A percentile compares a stretch with the other conserved stretches of the same genome.
Conservation (phyloP, 768 basidiomycete genomes). For the Neoboletus brunneissimus region DNA sequence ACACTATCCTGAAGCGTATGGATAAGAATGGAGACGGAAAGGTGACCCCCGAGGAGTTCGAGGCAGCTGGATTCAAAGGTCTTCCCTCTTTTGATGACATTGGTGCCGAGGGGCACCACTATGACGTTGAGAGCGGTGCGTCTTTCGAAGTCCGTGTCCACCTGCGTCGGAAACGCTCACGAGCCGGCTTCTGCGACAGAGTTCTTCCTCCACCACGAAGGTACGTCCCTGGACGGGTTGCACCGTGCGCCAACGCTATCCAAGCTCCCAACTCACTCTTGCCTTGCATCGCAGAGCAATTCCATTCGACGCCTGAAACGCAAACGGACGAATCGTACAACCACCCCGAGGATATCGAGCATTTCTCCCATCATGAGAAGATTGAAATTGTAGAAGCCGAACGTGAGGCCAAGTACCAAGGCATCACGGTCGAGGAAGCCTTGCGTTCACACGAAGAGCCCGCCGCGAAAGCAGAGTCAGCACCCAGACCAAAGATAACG, state of each 20-base stretch:
- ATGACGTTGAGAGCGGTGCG: conserved; percentile 86
- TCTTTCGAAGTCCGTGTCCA: background rate
- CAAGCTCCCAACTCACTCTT: background rate
- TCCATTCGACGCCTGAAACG: conserved; percentile 94
- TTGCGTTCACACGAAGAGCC: conserved; percentile 50
- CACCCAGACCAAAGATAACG: conserved; percentile 49
- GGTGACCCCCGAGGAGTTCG: conserved; percentile 68
- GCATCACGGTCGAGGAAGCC: conserved; percentile 73
- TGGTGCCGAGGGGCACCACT: conserved; percentile 91
- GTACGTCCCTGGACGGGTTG: conserved; percentile 36
- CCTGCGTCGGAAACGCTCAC: conserved; percentile 1
- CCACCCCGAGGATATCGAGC: conserved; percentile 91
- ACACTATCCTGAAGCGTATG: conserved; percentile 62
- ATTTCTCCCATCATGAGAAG: conserved; percentile 83
- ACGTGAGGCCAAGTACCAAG: conserved; percentile 80
- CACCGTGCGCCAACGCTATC: no score
- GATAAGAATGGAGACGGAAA: conserved; percentile 76
- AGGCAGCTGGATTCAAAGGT: conserved; percentile 65
- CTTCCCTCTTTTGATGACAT: conserved; percentile 81
- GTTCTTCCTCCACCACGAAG: conserved; percentile 98
- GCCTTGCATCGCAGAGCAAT: conserved; percentile 58
- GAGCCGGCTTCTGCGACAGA: conserved; percentile 40
- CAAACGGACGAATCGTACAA: conserved; percentile 94
- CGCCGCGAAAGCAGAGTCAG: conserved; percentile 15
- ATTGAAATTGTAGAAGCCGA: conserved; percentile 86